Evolutionary conservation across 2,329 filamentous ascomycete species (phyloP).

Genomic region (Penicillium verrucosum): DNA sequence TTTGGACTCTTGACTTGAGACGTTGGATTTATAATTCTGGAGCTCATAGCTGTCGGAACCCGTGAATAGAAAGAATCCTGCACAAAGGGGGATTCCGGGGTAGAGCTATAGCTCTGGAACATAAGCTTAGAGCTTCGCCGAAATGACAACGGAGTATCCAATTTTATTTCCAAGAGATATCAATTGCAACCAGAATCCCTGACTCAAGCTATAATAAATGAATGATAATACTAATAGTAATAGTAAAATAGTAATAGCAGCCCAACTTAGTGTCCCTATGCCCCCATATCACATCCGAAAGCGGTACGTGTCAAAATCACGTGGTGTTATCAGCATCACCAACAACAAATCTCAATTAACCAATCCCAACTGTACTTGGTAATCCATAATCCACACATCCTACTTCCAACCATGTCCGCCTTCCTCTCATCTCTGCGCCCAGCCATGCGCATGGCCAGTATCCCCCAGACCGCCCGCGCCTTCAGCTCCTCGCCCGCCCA

Average conservation of each 20-base stretch:
- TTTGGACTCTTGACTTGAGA: background rate
- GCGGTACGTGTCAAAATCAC: conserved; percentile 1
- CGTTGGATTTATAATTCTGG: background rate
- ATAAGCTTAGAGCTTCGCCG: background rate
- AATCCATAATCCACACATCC: background rate
- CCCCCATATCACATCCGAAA: conserved; percentile 1
- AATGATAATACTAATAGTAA: background rate
- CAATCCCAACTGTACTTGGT: background rate
- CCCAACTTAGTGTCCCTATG: background rate
- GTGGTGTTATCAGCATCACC: background rate
- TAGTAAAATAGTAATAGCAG: background rate
- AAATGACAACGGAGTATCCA: background rate
- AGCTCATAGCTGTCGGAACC: background rate
- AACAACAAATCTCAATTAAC: background rate
- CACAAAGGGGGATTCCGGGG: background rate
- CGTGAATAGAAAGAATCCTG: background rate
- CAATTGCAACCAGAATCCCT: background rate
- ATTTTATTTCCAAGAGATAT: background rate
- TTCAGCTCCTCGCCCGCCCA: conserved; percentile 67
- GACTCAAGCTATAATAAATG: background rate
- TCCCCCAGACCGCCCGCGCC: conserved; percentile 54
- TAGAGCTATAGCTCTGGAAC: background rate
- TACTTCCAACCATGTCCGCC: conserved; percentile 32
- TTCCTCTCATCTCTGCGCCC: conserved; percentile 55
- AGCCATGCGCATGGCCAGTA: conserved; percentile 46